Evolutionary conservation across 495 filamentous ascomycete genomes (phyloP), one percentile per base, ranked within the genome.

Genomic region (Xylaria castorea): DNA sequence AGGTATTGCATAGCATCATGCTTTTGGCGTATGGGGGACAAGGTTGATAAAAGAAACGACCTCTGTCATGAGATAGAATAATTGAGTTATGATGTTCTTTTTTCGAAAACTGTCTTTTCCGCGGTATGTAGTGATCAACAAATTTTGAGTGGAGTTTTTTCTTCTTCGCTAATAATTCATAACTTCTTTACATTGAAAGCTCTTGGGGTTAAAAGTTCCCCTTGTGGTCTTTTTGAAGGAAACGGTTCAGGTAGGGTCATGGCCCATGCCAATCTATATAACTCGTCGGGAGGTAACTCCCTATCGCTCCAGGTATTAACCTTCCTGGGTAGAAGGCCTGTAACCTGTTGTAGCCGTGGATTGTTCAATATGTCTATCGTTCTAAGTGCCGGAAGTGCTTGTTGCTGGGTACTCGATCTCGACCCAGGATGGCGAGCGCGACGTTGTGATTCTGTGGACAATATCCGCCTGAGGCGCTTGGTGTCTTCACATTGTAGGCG

Each of bases 311-410:
- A 68, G 34, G 27, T 34, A 32, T 38, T 50, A 16, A 38, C 50
- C n/a, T 68, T 57, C 34, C 36, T 16, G 6, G 76, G 74, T 16
- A 71, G 70, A n/a, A 78, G 11, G 9, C 76, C 76, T 6, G 76
- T 78, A 12, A 73, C 74, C 51, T 76, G 74, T 3, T 71, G 76
- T 25, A 78, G 36, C n/a, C 74, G 74, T 14, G 74, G 72, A 6
- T 74, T 42, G 7, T 14, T 72, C 6, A 78, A 51, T 50, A 78
- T 74, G 9, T 55, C 50, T 22, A 5, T n/a, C 18, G 66, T 44
- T 68, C 22, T 68, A 4, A 40, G 50, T 2, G 1, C 14, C n/a
- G 16, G 44, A 40, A 25, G 25, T 12, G 44, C 32, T 53, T 27
- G 64, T 25, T 36, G 18, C 30, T 68, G 32, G n/a, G 34, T 30